Evolutionary conservation across 1,139 yeast species (phyloP), one percentile per base, ranked within the genome.

Genomic region (Zygosaccharomyces pseudobailii): DNA sequence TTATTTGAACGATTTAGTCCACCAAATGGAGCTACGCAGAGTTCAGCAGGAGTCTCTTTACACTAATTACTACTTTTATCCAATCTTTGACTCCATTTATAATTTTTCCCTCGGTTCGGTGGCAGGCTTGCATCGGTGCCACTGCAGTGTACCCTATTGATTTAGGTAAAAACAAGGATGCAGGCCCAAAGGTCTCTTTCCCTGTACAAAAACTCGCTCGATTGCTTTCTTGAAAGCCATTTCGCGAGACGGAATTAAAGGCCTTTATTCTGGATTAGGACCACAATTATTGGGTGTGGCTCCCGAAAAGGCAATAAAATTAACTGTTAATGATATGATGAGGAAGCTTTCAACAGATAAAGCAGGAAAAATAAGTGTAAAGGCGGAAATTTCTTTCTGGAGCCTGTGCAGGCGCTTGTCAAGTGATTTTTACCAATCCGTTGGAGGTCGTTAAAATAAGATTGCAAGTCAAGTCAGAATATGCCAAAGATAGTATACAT

Each of bases 131-230:
- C 63, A 83, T 92, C 69, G 98, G 98, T 57, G 97, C 98, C 23
- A 87, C 97, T 7, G 89, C 86, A n/a, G 98, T 92, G 39, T 92
- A 92, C 66, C 98, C 98, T 38, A 92, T 92, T 59, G 98, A 92
- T 71, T 76, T 92, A 67, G 92, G 92, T 92, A 56, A 92, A 92
- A 72, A 92, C 98, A 3, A 80, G 97, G 68, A 88, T 92, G 96
- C 98, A 92, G 71, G 95, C 95, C 54, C 97, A 92, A 71, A 80
- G 89, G 58, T 78, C 82, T 53, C 69, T 72, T 20, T 73, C 84
- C 36, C 66, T 70, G 42, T 92, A 92, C 70, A 80, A 79, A 55
- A 89, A 87, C 63, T 89, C 96, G 6, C 54, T 82, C 27, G 97
- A 92, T 66, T 92, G 97, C n/a, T 70, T 84, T 89, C 67, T 73